Conservation (phyloP, 2,329 filamentous ascomycete species). For the Neofusicoccum laricinum region DNA sequence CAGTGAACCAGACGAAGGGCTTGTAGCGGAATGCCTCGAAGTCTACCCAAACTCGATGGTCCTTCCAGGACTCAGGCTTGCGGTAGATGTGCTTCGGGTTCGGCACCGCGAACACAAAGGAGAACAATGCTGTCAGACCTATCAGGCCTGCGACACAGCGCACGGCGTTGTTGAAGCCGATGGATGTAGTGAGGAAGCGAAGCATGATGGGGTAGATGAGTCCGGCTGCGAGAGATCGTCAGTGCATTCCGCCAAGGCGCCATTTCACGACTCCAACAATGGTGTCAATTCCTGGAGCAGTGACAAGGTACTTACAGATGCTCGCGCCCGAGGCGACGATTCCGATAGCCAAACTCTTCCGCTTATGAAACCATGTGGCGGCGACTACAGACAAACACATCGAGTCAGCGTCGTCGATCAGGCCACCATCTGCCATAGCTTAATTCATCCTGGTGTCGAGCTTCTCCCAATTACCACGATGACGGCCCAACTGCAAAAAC, state of each 20-base stretch:
- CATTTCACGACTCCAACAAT: not conserved
- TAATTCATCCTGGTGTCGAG: not conserved
- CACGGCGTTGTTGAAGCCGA: slow-evolving; percentile 47
- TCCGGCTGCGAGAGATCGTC: slow-evolving; percentile 29
- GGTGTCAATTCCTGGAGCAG: not conserved
- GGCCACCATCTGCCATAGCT: not conserved
- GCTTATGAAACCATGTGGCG: slow-evolving; percentile 48
- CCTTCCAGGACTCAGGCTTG: slow-evolving; percentile 38
- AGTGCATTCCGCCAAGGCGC: not conserved
- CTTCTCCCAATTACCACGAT: not conserved
- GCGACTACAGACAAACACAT: slow-evolving; percentile 36
- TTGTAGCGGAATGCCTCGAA: slow-evolving; percentile 42
- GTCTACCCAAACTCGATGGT: slow-evolving; percentile 43
- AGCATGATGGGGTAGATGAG: slow-evolving; percentile 48
- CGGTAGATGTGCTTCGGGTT: slow-evolving; percentile 42
- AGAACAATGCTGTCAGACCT: slow-evolving; percentile 38
- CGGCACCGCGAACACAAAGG: slow-evolving; percentile 42
- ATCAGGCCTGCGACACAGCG: slow-evolving; percentile 43
- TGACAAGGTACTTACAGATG: slow-evolving; percentile 29
- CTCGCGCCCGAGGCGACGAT: slow-evolving; percentile 51
- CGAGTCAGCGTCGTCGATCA: slow-evolving; percentile 2
- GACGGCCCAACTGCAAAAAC: not conserved
- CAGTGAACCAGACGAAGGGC: slow-evolving; percentile 45
- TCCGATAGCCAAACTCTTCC: slow-evolving; percentile 48
- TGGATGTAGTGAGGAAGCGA: slow-evolving; percentile 39